Percentiles rank a stretch among this genome's conserved stretches.
phyloP scores from a whole-genome alignment of 768 basidiomycete genomes.

The Collybia sordida region DNA sequence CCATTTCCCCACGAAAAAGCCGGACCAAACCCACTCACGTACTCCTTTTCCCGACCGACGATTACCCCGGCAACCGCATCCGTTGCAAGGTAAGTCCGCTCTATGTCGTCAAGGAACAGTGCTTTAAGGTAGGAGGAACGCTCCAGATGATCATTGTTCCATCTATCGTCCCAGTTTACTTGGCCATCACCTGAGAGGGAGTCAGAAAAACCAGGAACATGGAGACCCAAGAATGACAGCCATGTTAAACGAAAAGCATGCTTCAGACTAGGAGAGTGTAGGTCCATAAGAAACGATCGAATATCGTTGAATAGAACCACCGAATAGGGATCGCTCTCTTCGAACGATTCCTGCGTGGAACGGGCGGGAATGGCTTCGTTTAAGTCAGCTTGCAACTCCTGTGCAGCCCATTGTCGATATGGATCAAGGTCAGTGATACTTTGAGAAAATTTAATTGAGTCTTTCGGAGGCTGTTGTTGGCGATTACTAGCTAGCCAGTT shows the following conservation, averaged over 20 bases:
- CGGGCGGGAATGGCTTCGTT: slow-evolving; percentile 48
- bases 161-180: slow-evolving; percentile 65
- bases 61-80: slow-evolving; percentile 67
- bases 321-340: slow-evolving; percentile 62
- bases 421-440: slow-evolving; percentile 50
- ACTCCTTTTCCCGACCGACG: slow-evolving; percentile 65
- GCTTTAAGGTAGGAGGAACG: slow-evolving; percentile 43
- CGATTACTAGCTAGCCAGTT: slow-evolving; percentile 52
- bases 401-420: slow-evolving; percentile 62
- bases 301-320: slow-evolving; percentile 76
- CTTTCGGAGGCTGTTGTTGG: slow-evolving; percentile 22
- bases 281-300: slow-evolving; percentile 50
- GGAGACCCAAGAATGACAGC: slow-evolving; percentile 70
- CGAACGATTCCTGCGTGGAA: slow-evolving; percentile 43
- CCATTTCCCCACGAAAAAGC: slow-evolving; percentile 64
- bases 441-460: slow-evolving; percentile 8
- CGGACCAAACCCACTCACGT: slow-evolving; percentile 62
- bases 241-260: slow-evolving; percentile 64
- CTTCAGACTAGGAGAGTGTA: slow-evolving; percentile 46
- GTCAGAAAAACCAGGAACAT: slow-evolving; percentile 63
- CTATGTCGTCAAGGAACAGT: slow-evolving; percentile 48
- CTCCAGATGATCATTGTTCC: slow-evolving; percentile 51
- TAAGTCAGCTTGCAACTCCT: slow-evolving; percentile 53
- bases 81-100: slow-evolving; percentile 35
- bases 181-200: slow-evolving; percentile 30